Evolutionary conservation across 2,329 filamentous ascomycete species (phyloP), one percentile per base, ranked within the genome.

Genomic region (Penicillium sp.): DNA sequence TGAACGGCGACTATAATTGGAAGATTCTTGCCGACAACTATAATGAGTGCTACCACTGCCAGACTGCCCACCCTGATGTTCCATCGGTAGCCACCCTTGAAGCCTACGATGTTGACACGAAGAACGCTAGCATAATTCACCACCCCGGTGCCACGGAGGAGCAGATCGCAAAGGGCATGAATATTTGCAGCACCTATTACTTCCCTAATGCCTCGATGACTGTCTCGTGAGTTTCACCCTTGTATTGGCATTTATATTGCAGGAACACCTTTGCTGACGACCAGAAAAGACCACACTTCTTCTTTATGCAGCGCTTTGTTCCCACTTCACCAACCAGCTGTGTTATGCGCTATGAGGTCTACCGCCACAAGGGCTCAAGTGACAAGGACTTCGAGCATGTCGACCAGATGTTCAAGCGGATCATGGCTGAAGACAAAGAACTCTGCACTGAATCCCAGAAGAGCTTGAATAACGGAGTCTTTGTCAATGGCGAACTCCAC

Each of bases 291-390:
- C 77, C 81, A 37, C 73, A 69, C 26, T 85, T 86, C 70, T 83
- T 88, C 75, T 84, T 85, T 73, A 83, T 86, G 61, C 83, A 87
- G 67, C 77, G 84, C 54, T 84, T 86, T 65, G 77, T 87, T 12
- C 85, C 85, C 6, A 77, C 73, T 46, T 75, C 77, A 0, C 76
- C 84, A 0, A 77, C 73, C 42, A 79, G 74, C 40, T 80, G 78
- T 6, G 73, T 73, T 22, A 86, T 87, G 79, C 77, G 78, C 59
- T 87, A 87, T 69, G 84, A 88, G 65, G 82, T 87, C 40, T 88
- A 79, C 75, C 79, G 84, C 55, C 81, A 87, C 77, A 84, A 82
- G 67, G 71, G 80, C 65, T 78, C 83, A 2, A 78, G 74, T 18
- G 80, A 86, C 29, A 81, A 81, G 29, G 79, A 85, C 53, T 87